Evolutionary conservation across 768 basidiomycete genomes (phyloP).

Genomic region (Phlebiopsis flavidoalba): DNA sequence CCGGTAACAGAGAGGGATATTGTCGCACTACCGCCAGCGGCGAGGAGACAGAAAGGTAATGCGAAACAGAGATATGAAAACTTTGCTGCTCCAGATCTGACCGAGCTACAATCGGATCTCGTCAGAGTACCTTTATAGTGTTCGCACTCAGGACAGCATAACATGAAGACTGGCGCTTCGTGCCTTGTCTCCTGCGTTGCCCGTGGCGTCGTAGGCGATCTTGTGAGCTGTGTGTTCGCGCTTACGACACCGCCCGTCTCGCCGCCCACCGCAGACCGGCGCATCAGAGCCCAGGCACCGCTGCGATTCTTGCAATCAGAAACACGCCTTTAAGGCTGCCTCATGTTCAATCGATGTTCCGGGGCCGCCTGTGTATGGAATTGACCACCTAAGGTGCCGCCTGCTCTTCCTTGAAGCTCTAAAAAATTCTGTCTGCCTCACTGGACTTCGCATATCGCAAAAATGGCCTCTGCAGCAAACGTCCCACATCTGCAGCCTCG

Average conservation of each 20-base stretch:
- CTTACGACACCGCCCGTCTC: too few relatives aligned
- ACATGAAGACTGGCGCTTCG: not conserved
- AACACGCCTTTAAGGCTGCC: too few relatives aligned
- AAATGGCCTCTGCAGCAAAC: slow-evolving; percentile 14
- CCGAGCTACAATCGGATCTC: slow-evolving; percentile 18
- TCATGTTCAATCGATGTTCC: too few relatives aligned
- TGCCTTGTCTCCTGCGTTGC: not conserved
- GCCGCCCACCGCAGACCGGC: not conserved
- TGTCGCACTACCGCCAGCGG: slow-evolving; percentile 15
- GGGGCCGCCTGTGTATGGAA: too few relatives aligned
- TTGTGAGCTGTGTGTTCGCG: too few relatives aligned
- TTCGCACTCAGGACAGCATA: slow-evolving; percentile 5
- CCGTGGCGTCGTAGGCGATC: slow-evolving; percentile 11
- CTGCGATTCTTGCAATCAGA: too few relatives aligned
- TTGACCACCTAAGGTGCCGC: not conserved
- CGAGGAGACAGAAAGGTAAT: slow-evolving; percentile 21
- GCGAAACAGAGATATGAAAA: slow-evolving; percentile 20
- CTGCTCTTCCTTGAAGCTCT: too few relatives aligned
- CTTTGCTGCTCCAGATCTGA: slow-evolving; percentile 16
- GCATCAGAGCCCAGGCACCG: not conserved
- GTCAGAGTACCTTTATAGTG: slow-evolving; percentile 8
- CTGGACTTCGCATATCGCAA: slow-evolving; percentile 3
- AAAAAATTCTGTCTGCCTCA: too few relatives aligned
- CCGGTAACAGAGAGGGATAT: not conserved
- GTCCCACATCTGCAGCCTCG: slow-evolving; percentile 78